Conservation (phyloP, 495 filamentous ascomycete genomes). For the Platismatia glauca region DNA sequence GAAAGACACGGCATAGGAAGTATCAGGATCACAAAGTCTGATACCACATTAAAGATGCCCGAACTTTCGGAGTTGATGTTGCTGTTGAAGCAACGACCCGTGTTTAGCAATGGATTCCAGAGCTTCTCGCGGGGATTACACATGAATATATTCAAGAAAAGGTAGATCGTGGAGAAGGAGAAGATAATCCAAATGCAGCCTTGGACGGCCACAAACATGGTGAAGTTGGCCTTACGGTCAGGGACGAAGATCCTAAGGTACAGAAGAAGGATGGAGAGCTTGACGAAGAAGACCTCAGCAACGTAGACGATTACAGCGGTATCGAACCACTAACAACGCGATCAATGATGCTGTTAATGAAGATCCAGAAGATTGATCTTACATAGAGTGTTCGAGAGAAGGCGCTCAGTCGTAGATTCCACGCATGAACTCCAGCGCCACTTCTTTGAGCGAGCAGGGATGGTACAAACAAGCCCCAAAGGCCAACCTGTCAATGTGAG, state of each 20-base stretch:
- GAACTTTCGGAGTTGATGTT: slow-evolving; percentile 21
- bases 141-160: background rate
- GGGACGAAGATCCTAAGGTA: slow-evolving; percentile 22
- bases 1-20: slow-evolving; percentile 17
- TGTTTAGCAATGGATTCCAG: slow-evolving; percentile 26
- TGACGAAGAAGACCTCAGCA: slow-evolving; percentile 13
- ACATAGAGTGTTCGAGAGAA: background rate
- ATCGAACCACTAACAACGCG: slow-evolving; percentile 14
- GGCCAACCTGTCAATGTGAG: background rate
- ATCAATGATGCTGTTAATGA: background rate
- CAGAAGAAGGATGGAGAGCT: slow-evolving; percentile 20
- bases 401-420: background rate
- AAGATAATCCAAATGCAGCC: slow-evolving; percentile 10
- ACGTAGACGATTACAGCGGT: slow-evolving; percentile 11
- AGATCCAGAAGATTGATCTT: no score
- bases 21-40: slow-evolving; percentile 21
- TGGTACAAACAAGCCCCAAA: no score
- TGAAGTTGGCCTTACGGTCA: slow-evolving; percentile 9
- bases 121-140: slow-evolving; percentile 34
- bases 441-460: no score
- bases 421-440: background rate
- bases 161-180: background rate
- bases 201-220: slow-evolving; percentile 11
- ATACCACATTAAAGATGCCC: slow-evolving; percentile 18
- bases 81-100: slow-evolving; percentile 33